Conservation (phyloP, 2,329 filamentous ascomycete genomes). For the Sporothrix euskadiensis region DNA sequence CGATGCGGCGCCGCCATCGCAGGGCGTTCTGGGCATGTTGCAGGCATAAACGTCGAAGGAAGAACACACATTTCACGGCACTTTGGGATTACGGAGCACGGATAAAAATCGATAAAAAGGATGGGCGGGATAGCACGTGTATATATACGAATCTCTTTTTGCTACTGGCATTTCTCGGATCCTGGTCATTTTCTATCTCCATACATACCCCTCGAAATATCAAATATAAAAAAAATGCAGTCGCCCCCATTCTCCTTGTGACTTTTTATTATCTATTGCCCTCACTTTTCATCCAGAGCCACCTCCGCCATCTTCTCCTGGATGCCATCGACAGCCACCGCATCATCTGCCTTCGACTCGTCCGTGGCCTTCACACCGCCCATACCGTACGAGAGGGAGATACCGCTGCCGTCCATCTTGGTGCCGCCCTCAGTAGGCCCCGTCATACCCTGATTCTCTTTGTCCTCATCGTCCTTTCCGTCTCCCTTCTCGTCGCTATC, state of each 20-base stretch:
- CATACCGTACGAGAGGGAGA: background rate
- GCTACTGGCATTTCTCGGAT: background rate
- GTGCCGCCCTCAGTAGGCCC: background rate
- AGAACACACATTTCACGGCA: background rate
- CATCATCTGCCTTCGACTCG: background rate
- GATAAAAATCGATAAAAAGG: background rate
- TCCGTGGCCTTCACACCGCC: background rate
- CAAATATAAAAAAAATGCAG: background rate
- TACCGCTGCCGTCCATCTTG: background rate
- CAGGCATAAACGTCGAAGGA: constrained; percentile 7
- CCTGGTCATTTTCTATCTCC: background rate
- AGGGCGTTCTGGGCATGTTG: constrained; percentile 28
- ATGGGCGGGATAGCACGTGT: background rate
- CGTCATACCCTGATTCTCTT: background rate
- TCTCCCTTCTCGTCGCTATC: background rate
- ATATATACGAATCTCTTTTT: background rate
- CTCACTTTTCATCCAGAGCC: background rate
- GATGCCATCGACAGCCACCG: background rate
- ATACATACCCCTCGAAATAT: background rate
- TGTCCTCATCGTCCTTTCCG: background rate
- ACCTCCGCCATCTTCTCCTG: background rate
- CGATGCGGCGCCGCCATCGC: constrained; percentile 44
- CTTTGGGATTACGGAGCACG: background rate
- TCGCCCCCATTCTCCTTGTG: background rate
- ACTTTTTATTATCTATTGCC: background rate